Evolutionary conservation across 2,329 filamentous ascomycete species (phyloP).

Genomic region (Aspergillus glaucus): DNA sequence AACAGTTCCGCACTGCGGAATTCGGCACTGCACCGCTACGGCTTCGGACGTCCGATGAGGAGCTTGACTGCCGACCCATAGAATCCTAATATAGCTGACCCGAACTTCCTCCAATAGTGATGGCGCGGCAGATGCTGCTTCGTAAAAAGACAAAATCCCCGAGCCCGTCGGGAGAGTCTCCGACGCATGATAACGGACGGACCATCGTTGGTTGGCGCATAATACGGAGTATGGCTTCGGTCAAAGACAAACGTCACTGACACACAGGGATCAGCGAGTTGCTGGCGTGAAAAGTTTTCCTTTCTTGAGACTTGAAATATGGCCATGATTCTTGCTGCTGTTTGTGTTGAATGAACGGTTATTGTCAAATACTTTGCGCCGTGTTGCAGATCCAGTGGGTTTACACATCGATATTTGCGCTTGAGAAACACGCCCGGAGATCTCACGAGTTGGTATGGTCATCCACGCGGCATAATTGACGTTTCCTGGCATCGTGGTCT

Average conservation of each 20-base stretch:
- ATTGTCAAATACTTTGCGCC: not conserved
- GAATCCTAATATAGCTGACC: not conserved
- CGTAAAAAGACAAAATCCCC: not conserved
- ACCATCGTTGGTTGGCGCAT: not conserved
- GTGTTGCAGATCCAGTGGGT: not conserved
- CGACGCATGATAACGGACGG: not conserved
- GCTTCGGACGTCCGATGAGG: not conserved
- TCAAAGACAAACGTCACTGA: not conserved
- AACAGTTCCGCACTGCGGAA: conserved; percentile 1
- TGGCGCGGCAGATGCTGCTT: not conserved
- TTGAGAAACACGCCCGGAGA: not conserved
- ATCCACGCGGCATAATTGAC: not conserved
- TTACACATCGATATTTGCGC: not conserved
- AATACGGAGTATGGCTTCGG: not conserved
- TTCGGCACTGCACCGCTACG: not conserved
- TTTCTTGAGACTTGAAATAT: not conserved
- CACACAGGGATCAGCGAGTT: not conserved
- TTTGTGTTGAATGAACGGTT: not conserved
- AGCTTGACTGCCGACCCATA: not conserved
- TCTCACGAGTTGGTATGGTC: not conserved
- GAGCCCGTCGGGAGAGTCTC: not conserved
- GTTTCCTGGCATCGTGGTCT: not conserved
- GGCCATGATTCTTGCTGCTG: not conserved
- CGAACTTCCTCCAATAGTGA: not conserved
- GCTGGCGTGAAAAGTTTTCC: not conserved